Evolutionary conservation across 208 protist species (phyloP).

Genomic region (Acanthamoeba lugdunensis): DNA sequence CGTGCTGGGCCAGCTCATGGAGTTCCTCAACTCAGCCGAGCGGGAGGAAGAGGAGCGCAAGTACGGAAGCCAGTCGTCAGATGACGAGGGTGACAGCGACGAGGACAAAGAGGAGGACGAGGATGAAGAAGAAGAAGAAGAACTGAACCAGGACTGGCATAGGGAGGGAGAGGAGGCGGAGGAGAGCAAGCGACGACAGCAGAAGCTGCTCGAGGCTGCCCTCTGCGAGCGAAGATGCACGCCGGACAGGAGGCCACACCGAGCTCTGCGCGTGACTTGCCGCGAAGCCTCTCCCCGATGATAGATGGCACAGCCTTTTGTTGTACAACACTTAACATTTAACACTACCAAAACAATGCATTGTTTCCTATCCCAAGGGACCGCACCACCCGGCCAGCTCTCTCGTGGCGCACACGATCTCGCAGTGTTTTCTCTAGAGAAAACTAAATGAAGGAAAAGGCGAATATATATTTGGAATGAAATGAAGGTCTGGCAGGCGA

Average conservation of each 20-base stretch:
- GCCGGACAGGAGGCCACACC: not conserved
- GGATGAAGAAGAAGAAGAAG: not conserved
- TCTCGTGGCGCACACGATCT: too few relatives aligned
- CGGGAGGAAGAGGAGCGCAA: constrained; percentile 12
- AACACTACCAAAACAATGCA: not conserved
- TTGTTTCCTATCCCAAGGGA: too few relatives aligned
- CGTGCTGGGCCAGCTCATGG: not conserved
- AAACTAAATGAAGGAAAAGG: too few relatives aligned
- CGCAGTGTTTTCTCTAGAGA: too few relatives aligned
- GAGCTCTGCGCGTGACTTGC: not conserved
- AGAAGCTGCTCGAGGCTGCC: not conserved
- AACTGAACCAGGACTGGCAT: not conserved
- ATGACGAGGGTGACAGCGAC: not conserved
- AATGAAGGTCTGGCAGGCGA: too few relatives aligned
- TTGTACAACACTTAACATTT: not conserved
- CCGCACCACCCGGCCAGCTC: too few relatives aligned
- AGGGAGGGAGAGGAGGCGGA: not conserved
- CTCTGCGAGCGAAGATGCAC: too few relatives aligned
- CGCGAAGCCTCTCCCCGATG: not conserved
- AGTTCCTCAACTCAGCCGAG: not conserved
- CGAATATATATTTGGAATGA: too few relatives aligned
- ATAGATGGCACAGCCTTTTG: not conserved
- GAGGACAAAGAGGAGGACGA: not conserved
- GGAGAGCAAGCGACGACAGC: not conserved
- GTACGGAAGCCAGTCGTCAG: not conserved